Evolutionary conservation across 176 grass and related monocot genomes (phyloP), one percentile per base, ranked within the genome.

Genomic region (Avena sativa): DNA sequence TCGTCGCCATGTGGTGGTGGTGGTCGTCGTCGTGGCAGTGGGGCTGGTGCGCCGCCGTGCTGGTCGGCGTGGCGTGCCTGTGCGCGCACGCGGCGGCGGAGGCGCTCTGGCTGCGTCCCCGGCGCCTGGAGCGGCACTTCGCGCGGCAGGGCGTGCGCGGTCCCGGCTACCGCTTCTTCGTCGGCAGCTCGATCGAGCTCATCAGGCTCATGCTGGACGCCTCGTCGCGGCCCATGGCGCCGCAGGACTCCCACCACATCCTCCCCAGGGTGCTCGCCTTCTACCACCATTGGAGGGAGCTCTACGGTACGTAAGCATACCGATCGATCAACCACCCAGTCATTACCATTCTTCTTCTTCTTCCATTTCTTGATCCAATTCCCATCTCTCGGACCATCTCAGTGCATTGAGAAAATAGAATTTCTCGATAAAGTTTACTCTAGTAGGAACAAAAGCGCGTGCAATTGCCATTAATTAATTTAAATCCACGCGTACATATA

Each of bases 251-350:
- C 19, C 96, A 98, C 92, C 83, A 96, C 87, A 83, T 95, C 71
- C 88, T 98, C 25, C 96, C 96, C 9, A 58, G 96, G 43, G 96
- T 98, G 62, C 96, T 98, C 75, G 75, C 96, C 86, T 98, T 98
- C 90, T 94, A 92, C 85, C 85, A 89, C 79, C 90, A 96, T 70
- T 98, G 96, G 96, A 94, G 86, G 83, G 92, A 96, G 74, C 93
- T 98, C 85, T 96, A 96, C 44, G 96, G 96, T 43, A 43, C 5
- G 40, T 93, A 95, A 21, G 1, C 40, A n/a, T 49, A 6, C 2
- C 25, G 1, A 8, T 67, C 25, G 11, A 67, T 16, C 13, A 11
- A 26, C 9, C 1, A 14, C 9, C 60, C 23, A 28, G 10, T 14
- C 5, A 26, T 28, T 64, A 30, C 13, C 62, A 14, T 65, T 73